Evolutionary conservation across 1,284 basidiomycete species (phyloP), one percentile per base, ranked within the genome.

Genomic region (Chalciporus sp.): DNA sequence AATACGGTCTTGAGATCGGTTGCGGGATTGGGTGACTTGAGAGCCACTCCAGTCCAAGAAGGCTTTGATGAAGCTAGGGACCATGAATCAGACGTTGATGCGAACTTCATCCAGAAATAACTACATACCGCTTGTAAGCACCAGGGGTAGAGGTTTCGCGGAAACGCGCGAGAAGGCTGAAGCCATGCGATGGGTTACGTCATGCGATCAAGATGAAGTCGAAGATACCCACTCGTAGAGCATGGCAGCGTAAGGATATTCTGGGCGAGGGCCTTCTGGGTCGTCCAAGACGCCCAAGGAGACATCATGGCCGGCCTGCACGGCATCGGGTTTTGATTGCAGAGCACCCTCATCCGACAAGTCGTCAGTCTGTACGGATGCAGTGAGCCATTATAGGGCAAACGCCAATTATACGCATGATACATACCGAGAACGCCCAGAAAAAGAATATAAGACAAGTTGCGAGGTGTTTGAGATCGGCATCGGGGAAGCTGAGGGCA

Each of bases 371-470:
- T 77, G 46, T 28, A 35, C 11, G 16, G 3, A 17, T 17, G 4
- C 26, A 14, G 17, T 71, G 10, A 67, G 52, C 27, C 20, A 33
- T 16, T 23, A 46, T 7, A 33, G 7, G 6, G 20, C 17, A 35
- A 23, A 7, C 6, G 16, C 40, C 14, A 23, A 23, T 23, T 23
- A 23, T 23, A 23, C n/a, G n/a, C 12, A 14, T 11, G 20, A 46
- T 29, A 26, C 19, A 60, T 53, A 79, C 77, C 27, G 76, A 70
- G 58, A 78, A 78, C 17, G 76, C 76, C 76, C 76, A 79, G 31
- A 76, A 67, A 63, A 76, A 76, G 57, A 79, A 79, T 40, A 72
- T 71, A 41, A 78, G 67, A 57, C 76, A 72, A 7, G 76, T 78
- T 10, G 67, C 71, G 31, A 78, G 70, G 48, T 77, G 77, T n/a